Percentiles rank a stretch among this genome's conserved stretches.
Conservation (phyloP, 2,329 filamentous ascomycete species). For the Ceratocystis lukuohia region DNA sequence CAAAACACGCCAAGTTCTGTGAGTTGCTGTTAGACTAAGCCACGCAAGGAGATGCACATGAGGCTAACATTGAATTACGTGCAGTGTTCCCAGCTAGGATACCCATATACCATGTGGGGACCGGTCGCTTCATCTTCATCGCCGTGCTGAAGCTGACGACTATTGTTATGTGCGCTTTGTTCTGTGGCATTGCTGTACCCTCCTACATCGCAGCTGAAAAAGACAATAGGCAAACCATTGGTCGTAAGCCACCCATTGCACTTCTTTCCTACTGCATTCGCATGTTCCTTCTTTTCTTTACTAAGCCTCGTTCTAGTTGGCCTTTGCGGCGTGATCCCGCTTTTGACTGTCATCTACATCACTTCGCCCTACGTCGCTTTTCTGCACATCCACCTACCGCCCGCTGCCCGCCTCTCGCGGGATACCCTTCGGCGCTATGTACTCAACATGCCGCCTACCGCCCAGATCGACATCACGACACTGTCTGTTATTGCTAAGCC, state of each 20-base stretch:
- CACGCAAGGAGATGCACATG: neutral
- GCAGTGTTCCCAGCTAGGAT: constrained; percentile 43
- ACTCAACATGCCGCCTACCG: constrained; percentile 32
- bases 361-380: constrained; percentile 59
- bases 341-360: constrained; percentile 49
- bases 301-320: constrained; percentile 32
- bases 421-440: constrained; percentile 42
- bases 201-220: constrained; percentile 37
- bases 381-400: constrained; percentile 56
- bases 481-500: constrained; percentile 44
- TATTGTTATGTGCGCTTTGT: constrained; percentile 54
- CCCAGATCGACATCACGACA: constrained; percentile 39
- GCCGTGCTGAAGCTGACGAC: constrained; percentile 59
- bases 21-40: neutral
- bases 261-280: neutral
- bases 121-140: constrained; percentile 50
- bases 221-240: constrained; percentile 26
- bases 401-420: constrained; percentile 48
- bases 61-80: neutral
- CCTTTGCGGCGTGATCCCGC: constrained; percentile 48
- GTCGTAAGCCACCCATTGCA: constrained; percentile 27
- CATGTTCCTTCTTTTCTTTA: neutral
- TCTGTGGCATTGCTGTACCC: constrained; percentile 50
- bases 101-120: constrained; percentile 65
- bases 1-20: constrained; percentile 7